Evolutionary conservation across 2,329 filamentous ascomycete species (phyloP), one percentile per base, ranked within the genome.

Genomic region (Trichoderma sp.): DNA sequence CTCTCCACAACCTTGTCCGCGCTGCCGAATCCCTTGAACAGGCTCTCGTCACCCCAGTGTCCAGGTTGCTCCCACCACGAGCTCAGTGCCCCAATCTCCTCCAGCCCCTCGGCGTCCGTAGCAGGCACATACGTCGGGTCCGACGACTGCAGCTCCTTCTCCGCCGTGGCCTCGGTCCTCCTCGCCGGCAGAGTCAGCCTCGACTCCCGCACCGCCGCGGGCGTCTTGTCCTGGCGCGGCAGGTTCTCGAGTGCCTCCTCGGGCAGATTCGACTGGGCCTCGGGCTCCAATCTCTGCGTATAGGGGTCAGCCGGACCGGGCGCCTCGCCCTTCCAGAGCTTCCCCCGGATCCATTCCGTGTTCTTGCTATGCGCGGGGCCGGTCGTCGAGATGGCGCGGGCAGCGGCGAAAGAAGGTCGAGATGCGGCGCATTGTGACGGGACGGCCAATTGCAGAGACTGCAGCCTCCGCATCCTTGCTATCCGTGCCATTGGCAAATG

Each of bases 61-160:
- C 79, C 79, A n/a, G 78, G 76, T 61, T 79, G 75, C 8, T 86
- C 80, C 85, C 86, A 89, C 86, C 85, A 89, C 29, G 76, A 77
- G 37, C 77, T 77, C 42, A 86, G 69, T 1, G 82, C 78, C 48
- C 81, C 81, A 13, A 87, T 80, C 59, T 81, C 78, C 69, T 84
- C 81, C 2, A 88, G 78, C 0, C 78, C 83, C 0, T 80, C 78
- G 8, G 79, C 78, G 4, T 76, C 77, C 15, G 76, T 76, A 17
- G 86, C 86, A 3, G 85, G 84, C 4, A 75, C 73, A 74, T 88
- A 88, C 8, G 72, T 74, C 12, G 78, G 73, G 35, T 79, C 76
- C 7, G 72, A 57, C 8, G 75, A 70, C 67, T 72, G 66, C 8
- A 75, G 22, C 53, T 78, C 78, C 67, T 75, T 71, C 73, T 79